Conservation (phyloP, 768 basidiomycete species). For the Hygrocybe coccinea region DNA sequence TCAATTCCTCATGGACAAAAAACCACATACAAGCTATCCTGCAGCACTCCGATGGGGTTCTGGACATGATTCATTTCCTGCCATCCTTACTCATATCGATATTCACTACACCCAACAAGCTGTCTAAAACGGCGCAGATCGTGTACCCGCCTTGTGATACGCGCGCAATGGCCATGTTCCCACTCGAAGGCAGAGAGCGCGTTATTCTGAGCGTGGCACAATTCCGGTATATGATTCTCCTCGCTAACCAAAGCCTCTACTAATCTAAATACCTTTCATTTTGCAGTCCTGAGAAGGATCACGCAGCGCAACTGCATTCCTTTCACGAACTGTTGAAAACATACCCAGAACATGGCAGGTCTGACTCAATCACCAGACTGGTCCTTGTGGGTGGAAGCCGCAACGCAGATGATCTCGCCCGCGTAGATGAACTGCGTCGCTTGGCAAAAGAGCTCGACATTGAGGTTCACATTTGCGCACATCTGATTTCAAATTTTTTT, state of each 20-base stretch:
- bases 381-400: slow-evolving; percentile 82
- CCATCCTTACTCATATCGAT: slow-evolving; percentile 34
- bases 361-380: slow-evolving; percentile 43
- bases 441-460: slow-evolving; percentile 62
- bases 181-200: slow-evolving; percentile 49
- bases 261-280: not conserved
- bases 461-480: slow-evolving; percentile 40
- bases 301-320: slow-evolving; percentile 69
- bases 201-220: slow-evolving; percentile 87
- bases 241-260: not conserved
- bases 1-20: slow-evolving; percentile 94
- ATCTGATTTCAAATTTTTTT: not conserved
- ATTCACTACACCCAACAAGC: slow-evolving; percentile 20
- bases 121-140: slow-evolving; percentile 36
- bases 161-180: slow-evolving; percentile 55
- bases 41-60: slow-evolving; percentile 44
- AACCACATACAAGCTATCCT: slow-evolving; percentile 77
- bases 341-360: slow-evolving; percentile 54
- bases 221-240: slow-evolving; percentile 63
- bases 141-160: slow-evolving; percentile 96
- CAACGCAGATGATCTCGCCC: slow-evolving; percentile 65
- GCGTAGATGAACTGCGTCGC: slow-evolving; percentile 56
- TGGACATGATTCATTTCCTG: slow-evolving; percentile 44
- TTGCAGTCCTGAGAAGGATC: slow-evolving; percentile 89
- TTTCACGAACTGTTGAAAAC: slow-evolving; percentile 53